A percentile compares a stretch with the other conserved stretches of the same genome.
phyloP scores from a whole-genome alignment of 345 rosid species.

The Litchi chinensis region DNA sequence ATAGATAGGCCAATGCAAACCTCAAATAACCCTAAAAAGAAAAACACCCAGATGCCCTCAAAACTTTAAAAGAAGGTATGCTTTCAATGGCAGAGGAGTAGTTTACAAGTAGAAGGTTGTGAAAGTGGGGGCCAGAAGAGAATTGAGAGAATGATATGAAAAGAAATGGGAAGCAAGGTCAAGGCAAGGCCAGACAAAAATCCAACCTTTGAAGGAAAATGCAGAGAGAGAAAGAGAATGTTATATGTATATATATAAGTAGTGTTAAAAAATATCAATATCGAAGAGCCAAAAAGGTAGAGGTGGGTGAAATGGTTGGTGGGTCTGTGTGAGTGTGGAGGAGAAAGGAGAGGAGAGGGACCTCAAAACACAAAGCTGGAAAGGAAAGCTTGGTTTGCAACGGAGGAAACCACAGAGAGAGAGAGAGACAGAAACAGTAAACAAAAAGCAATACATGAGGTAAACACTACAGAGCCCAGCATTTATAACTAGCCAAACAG shows the following conservation, averaged over 20 bases:
- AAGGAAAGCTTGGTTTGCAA: constrained; percentile 83
- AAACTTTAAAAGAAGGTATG: constrained; percentile 9
- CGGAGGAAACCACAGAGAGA: constrained; percentile 70
- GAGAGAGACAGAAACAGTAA: constrained; percentile 43
- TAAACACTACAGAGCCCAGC: constrained; percentile 24
- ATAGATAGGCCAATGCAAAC: not conserved
- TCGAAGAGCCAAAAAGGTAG: not conserved
- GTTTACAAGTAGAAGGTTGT: constrained; percentile 38
- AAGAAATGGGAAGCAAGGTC: constrained; percentile 28
- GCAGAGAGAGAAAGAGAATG: constrained; percentile 20
- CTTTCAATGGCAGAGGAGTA: constrained; percentile 34
- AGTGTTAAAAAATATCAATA: not conserved
- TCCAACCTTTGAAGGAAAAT: constrained; percentile 39
- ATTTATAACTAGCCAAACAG: constrained; percentile 43
- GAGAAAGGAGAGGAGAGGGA: constrained; percentile 26
- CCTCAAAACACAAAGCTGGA: constrained; percentile 49
- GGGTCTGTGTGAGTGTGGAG: constrained; percentile 34
- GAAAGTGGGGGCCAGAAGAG: constrained; percentile 35
- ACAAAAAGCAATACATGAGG: constrained; percentile 40
- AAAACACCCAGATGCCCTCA: constrained; percentile 31
- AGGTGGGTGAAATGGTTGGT: constrained; percentile 56
- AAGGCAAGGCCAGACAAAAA: constrained; percentile 37
- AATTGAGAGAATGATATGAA: constrained; percentile 25
- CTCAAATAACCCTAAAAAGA: not conserved
- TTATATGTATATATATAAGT: not conserved